Base-by-base conservation (phyloP, 2,329 filamentous ascomycete species). In the Alternaria rosae region DNA sequence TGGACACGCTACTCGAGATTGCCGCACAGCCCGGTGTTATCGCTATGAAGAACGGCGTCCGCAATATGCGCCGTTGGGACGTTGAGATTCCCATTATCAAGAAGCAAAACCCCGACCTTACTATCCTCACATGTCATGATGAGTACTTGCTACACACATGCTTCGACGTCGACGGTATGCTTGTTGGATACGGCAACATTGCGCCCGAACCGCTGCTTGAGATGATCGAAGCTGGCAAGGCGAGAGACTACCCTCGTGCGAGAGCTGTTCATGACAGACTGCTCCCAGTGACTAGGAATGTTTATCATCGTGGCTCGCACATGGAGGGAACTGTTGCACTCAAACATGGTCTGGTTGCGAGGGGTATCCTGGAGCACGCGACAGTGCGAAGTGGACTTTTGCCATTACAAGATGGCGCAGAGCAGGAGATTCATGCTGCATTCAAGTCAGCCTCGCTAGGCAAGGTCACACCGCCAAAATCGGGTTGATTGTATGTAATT, bases 31-130 rank as follows among this genome's bases (percentile, higher is more conserved):
- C 84, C 2, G 84, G 84, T 26, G 83, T 85, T 6, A 84, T 86
- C 47, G 84, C 84, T 15, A 86, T 86, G 84, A 86, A 86, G 80
- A 86, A 86, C 63, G 85, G 85, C 20, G 85, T 86, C 10, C 81
- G 85, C 55, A 85, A 86, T 72, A 86, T 86, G 84, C 80, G 83
- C n/a, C 82, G 85, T 17, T 86, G 85, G 85, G 84, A 86, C 54
- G 84, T 82, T 0, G 85, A 86, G 71, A 86, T 86, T 61, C 85
- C 84, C 15, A 79, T 86, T 25, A 85, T 86, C 74, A 81, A 83
- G 51, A 71, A 72, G 25, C 76, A 85, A 67, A 80, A 83, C 6
- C 84, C 84, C 0, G 80, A 84, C 3, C 76, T 86, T 2, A 83
- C 84, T 52, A 82, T 85, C 15, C 75, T 86, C 6, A 84, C 82